Conservation (phyloP, 805 yeast species). For the Saturnispora gosingensis region DNA sequence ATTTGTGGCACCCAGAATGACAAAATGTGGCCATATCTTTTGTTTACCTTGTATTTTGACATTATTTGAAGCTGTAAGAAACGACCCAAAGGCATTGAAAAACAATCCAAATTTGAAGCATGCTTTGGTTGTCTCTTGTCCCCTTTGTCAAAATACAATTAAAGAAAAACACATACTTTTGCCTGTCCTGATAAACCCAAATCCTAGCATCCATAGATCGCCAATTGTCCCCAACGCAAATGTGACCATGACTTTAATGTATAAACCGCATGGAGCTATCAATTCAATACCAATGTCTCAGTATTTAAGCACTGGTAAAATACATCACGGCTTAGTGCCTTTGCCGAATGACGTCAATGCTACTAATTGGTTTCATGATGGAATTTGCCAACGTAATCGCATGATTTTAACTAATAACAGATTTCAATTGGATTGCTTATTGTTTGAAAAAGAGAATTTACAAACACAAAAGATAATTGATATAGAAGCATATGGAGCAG, state of each 20-base stretch:
- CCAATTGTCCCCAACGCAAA: conserved; percentile 49
- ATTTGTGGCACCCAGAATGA: conserved; percentile 90
- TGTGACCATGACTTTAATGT: conserved; percentile 57
- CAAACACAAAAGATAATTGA: conserved; percentile 46
- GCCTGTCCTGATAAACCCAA: conserved; percentile 47
- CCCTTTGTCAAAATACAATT: conserved; percentile 59
- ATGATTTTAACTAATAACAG: conserved; percentile 56
- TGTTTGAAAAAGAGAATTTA: conserved; percentile 50
- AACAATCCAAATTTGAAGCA: conserved; percentile 25
- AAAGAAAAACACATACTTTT: conserved; percentile 46
- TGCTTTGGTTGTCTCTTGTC: conserved; percentile 39
- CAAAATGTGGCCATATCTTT: conserved; percentile 86
- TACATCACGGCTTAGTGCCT: conserved; percentile 44
- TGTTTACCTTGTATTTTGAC: conserved; percentile 77
- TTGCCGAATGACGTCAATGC: conserved; percentile 8
- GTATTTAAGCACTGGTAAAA: conserved; percentile 19
- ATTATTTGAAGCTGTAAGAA: conserved; percentile 42
- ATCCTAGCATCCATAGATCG: conserved; percentile 38
- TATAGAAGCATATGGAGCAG: conserved; percentile 49
- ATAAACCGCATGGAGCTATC: conserved; percentile 28
- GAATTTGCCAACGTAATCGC: conserved; percentile 68
- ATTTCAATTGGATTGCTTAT: conserved; percentile 46
- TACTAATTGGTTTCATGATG: conserved; percentile 46
- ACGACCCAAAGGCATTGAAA: conserved; percentile 7
- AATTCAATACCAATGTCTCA: conserved; percentile 25